phyloP scores from a whole-genome alignment of 352 stramenopile genomes.

The Phytopythium boreale region DNA sequence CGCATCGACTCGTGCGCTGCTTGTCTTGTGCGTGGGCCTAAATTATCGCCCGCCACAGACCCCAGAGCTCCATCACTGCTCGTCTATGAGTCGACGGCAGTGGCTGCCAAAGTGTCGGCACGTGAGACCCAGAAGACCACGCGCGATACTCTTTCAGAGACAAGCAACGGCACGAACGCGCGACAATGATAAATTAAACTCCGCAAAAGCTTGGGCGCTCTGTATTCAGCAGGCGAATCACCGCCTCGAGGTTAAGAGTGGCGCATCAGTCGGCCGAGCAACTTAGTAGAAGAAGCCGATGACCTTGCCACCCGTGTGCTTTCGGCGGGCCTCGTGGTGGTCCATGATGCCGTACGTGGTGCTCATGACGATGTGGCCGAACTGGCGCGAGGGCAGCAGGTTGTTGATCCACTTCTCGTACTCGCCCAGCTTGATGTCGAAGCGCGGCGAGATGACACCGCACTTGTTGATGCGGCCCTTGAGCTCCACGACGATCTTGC shows the following conservation, averaged over 20 bases:
- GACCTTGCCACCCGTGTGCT: slow-evolving; percentile 99
- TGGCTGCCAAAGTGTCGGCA: too few relatives aligned
- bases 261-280: background rate
- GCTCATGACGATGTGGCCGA: slow-evolving; percentile 96
- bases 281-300: slow-evolving; percentile 99
- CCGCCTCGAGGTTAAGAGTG: background rate
- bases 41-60: too few relatives aligned
- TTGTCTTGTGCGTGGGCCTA: too few relatives aligned
- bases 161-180: background rate
- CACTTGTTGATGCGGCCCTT: slow-evolving; percentile 99
- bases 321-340: slow-evolving; percentile 95
- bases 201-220: slow-evolving; percentile 7
- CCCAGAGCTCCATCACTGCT: background rate
- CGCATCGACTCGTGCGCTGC: too few relatives aligned
- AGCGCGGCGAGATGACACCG: slow-evolving; percentile 98
- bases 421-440: slow-evolving; percentile 96
- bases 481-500: slow-evolving; percentile 99
- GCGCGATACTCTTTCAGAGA: background rate
- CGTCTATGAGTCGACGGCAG: too few relatives aligned
- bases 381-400: slow-evolving; percentile 98
- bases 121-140: too few relatives aligned
- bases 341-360: slow-evolving; percentile 92
- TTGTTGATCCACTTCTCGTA: slow-evolving; percentile 99
- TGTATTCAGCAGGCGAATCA: slow-evolving; percentile 5
- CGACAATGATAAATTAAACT: background rate